phyloP scores from a whole-genome alignment of 768 basidiomycete species.

The Gymnopilus dilepis region DNA sequence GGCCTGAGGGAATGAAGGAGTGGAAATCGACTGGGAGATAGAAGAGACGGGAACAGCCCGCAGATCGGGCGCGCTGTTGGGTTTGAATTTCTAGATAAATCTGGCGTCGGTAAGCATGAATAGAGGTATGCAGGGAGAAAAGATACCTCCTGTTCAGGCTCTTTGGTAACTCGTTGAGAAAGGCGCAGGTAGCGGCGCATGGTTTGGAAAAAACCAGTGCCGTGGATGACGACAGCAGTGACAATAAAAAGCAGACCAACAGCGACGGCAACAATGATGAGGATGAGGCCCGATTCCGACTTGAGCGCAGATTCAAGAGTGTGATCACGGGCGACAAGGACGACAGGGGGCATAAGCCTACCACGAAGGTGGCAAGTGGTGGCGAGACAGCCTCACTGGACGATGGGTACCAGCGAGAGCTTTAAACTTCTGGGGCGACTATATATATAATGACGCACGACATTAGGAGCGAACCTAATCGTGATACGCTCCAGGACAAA shows the following conservation, averaged over 20 bases:
- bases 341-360: constrained; percentile 20
- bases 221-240: constrained; percentile 20
- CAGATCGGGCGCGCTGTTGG: background rate
- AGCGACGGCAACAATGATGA: constrained; percentile 25
- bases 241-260: constrained; percentile 22
- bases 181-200: constrained; percentile 1
- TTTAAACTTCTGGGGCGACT: background rate
- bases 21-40: background rate
- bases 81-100: background rate
- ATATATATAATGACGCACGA: background rate
- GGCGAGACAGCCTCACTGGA: background rate
- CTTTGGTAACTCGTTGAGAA: background rate
- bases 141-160: constrained; percentile 10
- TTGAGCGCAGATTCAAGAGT: constrained; percentile 28
- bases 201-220: constrained; percentile 13
- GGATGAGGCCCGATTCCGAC: constrained; percentile 26
- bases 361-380: constrained; percentile 2
- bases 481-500: background rate
- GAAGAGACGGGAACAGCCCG: background rate
- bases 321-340: constrained; percentile 23
- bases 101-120: background rate
- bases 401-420: background rate
- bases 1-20: background rate
- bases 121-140: background rate
- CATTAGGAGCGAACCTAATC: background rate